phyloP scores from a whole-genome alignment of 192 early-diverging fungal species.

The Polychytrium aggregatum region DNA sequence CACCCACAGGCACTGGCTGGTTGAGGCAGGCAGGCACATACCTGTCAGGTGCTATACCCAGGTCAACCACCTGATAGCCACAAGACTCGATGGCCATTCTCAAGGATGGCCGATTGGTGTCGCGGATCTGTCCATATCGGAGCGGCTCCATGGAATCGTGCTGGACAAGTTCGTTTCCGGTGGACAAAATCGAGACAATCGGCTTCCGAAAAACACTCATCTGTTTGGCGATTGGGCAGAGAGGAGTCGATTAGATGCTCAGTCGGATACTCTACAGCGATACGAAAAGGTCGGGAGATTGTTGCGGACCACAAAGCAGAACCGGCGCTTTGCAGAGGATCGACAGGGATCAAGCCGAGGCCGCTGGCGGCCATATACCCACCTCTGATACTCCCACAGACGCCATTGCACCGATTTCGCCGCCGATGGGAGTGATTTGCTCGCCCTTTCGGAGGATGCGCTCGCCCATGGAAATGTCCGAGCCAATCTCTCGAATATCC shows the following conservation, averaged over 20 bases:
- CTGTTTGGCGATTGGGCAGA: too few relatives aligned
- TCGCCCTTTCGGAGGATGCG: conserved; percentile 46
- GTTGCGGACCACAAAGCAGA: too few relatives aligned
- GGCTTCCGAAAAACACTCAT: conserved; percentile 25
- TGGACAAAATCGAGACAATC: conserved; percentile 68
- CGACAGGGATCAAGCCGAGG: too few relatives aligned
- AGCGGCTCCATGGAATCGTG: conserved; percentile 18
- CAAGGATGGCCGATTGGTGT: conserved; percentile 77
- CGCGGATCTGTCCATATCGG: conserved; percentile 57
- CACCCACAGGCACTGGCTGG: too few relatives aligned
- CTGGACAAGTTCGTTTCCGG: conserved; percentile 79
- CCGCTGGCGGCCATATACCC: too few relatives aligned
- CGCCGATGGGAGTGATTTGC: conserved; percentile 55
- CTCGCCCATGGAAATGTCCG: conserved; percentile 54
- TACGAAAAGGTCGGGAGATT: too few relatives aligned
- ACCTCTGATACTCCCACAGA: conserved; percentile 60
- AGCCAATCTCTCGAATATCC: conserved; percentile 74
- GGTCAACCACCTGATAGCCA: conserved; percentile 57
- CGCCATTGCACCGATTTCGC: conserved; percentile 74
- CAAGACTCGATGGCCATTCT: conserved; percentile 42
- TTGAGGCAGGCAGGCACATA: conserved; percentile 6
- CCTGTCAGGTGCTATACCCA: conserved; percentile 66
- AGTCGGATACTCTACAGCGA: too few relatives aligned
- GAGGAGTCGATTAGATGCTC: too few relatives aligned
- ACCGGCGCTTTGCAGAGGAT: too few relatives aligned